Evolutionary conservation across 129 eudicot species (phyloP), one percentile per base, ranked within the genome.

Genomic region (Chrysanthemum lavandulifolium): DNA sequence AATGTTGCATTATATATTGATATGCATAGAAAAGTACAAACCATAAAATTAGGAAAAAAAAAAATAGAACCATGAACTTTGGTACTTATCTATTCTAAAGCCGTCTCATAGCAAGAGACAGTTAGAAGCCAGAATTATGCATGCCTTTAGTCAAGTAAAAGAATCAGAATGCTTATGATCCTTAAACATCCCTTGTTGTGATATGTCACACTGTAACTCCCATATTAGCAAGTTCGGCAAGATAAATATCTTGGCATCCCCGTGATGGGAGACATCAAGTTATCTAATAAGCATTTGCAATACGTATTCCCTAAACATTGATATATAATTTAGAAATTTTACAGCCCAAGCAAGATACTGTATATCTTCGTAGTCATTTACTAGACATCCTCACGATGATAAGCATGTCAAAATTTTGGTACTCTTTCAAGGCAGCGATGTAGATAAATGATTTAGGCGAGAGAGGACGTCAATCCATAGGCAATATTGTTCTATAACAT

Each of bases 391-490:
- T 53, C 58, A 53, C 8, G 15, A 53, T 36, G 16, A 53, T 53
- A 15, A 43, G 10, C 27, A 49, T 50, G 52, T 9, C 13, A 4
- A 25, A 50, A 51, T 12, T 45, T 16, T 10, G 52, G 6, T n/a
- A 15, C 19, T 0, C 60, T 21, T 50, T 53, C 58, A 53, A 68
- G 60, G 15, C 25, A 8, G 10, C 33, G 73, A 53, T 47, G 31
- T n/a, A 29, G 58, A 67, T 19, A 49, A 47, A 14, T 73, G 49
- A 36, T 58, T 59, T 21, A 62, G 14, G 29, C 58, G 69, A 73
- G 69, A 73, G 48, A 27, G 69, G 47, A 47, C 15, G 33, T 49
- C 36, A 1, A 40, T 6, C 47, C 61, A 21, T 61, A 27, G 13
- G 61, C 31, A 31, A 50, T 15, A 73, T 11, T 48, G 16, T 45